Base-by-base conservation (phyloP, 305 asterid species). In the Andrographis paniculata region DNA sequence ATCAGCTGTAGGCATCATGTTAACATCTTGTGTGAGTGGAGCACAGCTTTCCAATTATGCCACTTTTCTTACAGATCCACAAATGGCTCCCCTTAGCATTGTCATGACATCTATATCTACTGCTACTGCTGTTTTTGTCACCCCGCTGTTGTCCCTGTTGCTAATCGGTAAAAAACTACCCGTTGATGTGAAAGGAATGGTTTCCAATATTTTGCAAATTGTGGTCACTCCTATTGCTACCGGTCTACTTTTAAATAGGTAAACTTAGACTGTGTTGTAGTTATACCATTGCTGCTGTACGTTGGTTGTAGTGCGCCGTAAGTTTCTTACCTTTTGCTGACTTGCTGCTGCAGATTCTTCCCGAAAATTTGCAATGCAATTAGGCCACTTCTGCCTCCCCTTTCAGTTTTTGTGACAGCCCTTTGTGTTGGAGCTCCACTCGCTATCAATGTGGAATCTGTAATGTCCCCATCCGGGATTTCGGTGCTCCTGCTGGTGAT, bases 361-460 rank as follows among this genome's bases (percentile, higher is more conserved):
- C 98, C 96, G 1, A 67, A 48, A 53, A 46, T 78, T 42, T 70
- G 87, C 51, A 59, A 67, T 19, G 77, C 80, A 18, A 73, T 85
- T 53, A 79, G 88, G 33, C 78, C 80, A 13, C 31, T 82, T 62
- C 55, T 82, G 69, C 95, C 95, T 42, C 85, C 80, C 9, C 73
- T 89, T 52, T 85, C 95, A 0, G 95, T 89, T 19, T 71, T 89
- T 14, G 94, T 85, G 66, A 85, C 98, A 7, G 84, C 94, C 28
- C 94, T 80, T 23, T 82, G 96, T 66, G 93, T 85, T 64, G 98
- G 98, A 57, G 95, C 98, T 47, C 95, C 98, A 22, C 93, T 85
- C 45, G 98, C 98, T 42, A 81, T 85, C 65, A 89, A 85, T 62
- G 80, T 85, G 54, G 59, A 53, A 50, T 71, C 93, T 3, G 76